phyloP scores from a whole-genome alignment of 2,329 filamentous ascomycete species.

The Xylaria multiplex region DNA sequence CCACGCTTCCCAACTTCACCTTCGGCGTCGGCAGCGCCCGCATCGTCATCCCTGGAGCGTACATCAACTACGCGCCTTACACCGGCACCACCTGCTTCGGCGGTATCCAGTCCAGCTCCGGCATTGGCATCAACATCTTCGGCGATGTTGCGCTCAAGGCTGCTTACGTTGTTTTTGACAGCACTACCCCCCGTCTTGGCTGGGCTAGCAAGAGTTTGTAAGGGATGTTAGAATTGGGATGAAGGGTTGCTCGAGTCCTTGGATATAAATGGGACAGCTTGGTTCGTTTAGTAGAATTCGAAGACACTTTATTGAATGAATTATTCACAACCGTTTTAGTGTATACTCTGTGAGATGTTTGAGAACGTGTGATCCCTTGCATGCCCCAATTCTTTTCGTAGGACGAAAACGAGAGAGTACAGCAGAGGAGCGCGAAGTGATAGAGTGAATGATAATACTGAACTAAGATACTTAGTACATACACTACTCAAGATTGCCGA shows the following conservation, averaged over 20 bases:
- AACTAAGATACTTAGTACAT: too few species aligned
- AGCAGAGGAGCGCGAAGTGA: too few species aligned
- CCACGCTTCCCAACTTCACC: constrained; percentile 60
- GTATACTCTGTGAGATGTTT: neutral
- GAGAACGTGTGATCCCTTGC: neutral
- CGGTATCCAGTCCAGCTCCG: constrained; percentile 65
- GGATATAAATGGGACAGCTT: neutral
- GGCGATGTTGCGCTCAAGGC: constrained; percentile 75
- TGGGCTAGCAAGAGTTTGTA: constrained; percentile 53
- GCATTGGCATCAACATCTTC: constrained; percentile 64
- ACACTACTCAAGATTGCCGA: too few species aligned
- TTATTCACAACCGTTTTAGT: too few species aligned
- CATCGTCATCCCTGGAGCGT: constrained; percentile 60
- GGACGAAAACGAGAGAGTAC: neutral
- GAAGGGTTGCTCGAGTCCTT: neutral
- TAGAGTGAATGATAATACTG: too few species aligned
- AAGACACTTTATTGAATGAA: neutral
- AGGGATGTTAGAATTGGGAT: neutral
- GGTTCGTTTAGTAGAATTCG: neutral
- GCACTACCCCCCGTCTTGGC: constrained; percentile 54
- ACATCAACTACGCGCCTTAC: constrained; percentile 60
- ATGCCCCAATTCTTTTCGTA: neutral
- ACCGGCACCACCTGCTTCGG: constrained; percentile 66
- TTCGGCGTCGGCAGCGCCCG: constrained; percentile 60
- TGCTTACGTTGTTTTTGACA: constrained; percentile 70